These are phyloP conservation scores for Paradendryphiella salina DNA, from an alignment of 2,329 filamentous ascomycete genomes.

Conservation along the genomic window DNA sequence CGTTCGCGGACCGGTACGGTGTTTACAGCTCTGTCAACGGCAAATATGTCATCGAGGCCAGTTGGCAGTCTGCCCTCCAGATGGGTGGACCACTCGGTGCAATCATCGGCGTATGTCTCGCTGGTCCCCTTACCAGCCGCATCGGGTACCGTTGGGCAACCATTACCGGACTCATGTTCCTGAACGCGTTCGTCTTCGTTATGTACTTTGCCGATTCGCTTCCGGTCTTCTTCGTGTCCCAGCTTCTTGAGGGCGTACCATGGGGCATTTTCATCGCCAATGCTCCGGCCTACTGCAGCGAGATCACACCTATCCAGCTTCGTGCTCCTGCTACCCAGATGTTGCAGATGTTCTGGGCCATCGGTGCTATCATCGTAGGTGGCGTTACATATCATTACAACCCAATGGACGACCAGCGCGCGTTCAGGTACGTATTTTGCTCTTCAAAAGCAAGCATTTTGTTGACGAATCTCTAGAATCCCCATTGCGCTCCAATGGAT, in stretches of 20 bases:
- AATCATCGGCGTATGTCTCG: slow-evolving; percentile 62
- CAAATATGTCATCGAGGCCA: slow-evolving; percentile 52
- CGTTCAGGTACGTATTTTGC: slow-evolving; percentile 26
- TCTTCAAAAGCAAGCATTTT: not conserved
- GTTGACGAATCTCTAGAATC: slow-evolving; percentile 24
- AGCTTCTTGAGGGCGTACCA: slow-evolving; percentile 64
- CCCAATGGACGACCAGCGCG: slow-evolving; percentile 1
- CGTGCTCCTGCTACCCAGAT: slow-evolving; percentile 63
- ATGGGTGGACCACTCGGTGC: slow-evolving; percentile 61
- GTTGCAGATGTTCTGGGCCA: slow-evolving; percentile 69
- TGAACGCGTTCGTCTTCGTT: slow-evolving; percentile 64
- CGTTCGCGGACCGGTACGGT: slow-evolving; percentile 56
- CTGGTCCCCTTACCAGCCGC: slow-evolving; percentile 62
- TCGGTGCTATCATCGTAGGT: slow-evolving; percentile 64
- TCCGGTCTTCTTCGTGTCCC: slow-evolving; percentile 55
- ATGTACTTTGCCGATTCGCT: slow-evolving; percentile 61
- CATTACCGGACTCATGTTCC: slow-evolving; percentile 57
- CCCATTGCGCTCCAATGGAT: slow-evolving; percentile 50
- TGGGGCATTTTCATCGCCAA: slow-evolving; percentile 71
- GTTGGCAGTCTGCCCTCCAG: slow-evolving; percentile 64
- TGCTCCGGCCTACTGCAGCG: slow-evolving; percentile 64
- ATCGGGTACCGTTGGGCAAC: slow-evolving; percentile 65
- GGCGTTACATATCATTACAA: slow-evolving; percentile 61
- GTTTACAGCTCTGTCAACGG: slow-evolving; percentile 35
- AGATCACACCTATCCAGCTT: slow-evolving; percentile 63